Evolutionary conservation across 768 basidiomycete species (phyloP), one percentile per base, ranked within the genome.

Genomic region (Rossbeevera mucosa): DNA sequence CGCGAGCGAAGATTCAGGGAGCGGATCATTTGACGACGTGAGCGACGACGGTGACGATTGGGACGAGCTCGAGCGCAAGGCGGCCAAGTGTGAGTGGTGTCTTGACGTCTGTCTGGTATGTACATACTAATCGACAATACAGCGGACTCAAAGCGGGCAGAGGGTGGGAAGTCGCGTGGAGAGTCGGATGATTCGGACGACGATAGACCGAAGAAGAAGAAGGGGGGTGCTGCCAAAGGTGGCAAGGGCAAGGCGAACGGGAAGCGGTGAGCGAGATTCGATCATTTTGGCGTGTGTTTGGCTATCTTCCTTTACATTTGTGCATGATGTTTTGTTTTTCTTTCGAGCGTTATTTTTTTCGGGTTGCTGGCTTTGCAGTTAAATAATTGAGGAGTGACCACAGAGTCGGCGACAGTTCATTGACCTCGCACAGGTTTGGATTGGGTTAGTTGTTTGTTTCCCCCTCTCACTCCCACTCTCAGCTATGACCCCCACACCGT

Each of bases 41-140:
- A 87, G 86, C 53, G 84, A 87, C 48, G 83, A 85, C 50, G 85
- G 93, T 9, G 91, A 94, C 49, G 94, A 95, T 61, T 99, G 95
- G 95, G 94, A 96, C 63, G 92, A 93, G 68, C 75, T 96, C 30
- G 94, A 96, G 71, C 76, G 82, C 42, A 94, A 94, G 68, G 94
- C 94, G 7, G 91, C 91, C 7, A 88, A 88, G 77, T 88, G 85
- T 90, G 63, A 60, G 76, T 53, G 3, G 38, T 30, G 3, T n/a
- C 16, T 25, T 7, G 24, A 1, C 18, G 0, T 48, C 8, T n/a
- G 4, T n/a, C 22, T 41, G 5, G 48, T 20, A 7, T 36, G 13
- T 7, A 20, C 29, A 11, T 47, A 51, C 13, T 48, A 8, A 12
- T 36, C 52, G 51, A 56, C 43, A 22, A 31, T 51, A 7, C 47